Conservation (phyloP, 768 basidiomycete species). For the Termitomyces sp. region DNA sequence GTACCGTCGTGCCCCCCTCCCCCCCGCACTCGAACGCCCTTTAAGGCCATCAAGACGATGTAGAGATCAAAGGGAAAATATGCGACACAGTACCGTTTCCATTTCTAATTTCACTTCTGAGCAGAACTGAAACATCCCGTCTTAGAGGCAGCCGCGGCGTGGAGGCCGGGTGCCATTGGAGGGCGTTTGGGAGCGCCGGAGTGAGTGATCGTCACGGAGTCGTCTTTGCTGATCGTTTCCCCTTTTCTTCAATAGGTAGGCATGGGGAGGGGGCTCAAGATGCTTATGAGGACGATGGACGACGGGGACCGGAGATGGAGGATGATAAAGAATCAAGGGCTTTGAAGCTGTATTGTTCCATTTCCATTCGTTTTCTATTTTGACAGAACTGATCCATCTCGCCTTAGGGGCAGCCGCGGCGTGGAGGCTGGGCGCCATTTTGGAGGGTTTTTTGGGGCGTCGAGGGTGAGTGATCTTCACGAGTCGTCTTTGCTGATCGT, state of each 20-base stretch:
- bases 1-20: neutral
- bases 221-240: neutral
- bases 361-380: neutral
- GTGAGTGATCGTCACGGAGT: neutral
- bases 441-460: neutral
- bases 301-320: neutral
- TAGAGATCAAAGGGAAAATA: neutral
- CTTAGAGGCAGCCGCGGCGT: slow-evolving; percentile 5
- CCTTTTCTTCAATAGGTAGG: neutral
- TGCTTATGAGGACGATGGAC: neutral
- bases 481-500: slow-evolving; percentile 1
- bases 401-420: neutral
- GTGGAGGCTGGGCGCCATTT: slow-evolving; percentile 2
- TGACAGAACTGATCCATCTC: neutral
- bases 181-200: neutral
- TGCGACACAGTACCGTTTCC: neutral
- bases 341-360: neutral
- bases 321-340: too few species aligned
- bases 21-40: neutral
- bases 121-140: neutral
- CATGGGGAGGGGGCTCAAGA: neutral
- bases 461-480: neutral
- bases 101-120: neutral
- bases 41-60: neutral
- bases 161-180: neutral